Evolutionary conservation across 768 basidiomycete genomes (phyloP).

Genomic region (Agrocybe praecox): DNA sequence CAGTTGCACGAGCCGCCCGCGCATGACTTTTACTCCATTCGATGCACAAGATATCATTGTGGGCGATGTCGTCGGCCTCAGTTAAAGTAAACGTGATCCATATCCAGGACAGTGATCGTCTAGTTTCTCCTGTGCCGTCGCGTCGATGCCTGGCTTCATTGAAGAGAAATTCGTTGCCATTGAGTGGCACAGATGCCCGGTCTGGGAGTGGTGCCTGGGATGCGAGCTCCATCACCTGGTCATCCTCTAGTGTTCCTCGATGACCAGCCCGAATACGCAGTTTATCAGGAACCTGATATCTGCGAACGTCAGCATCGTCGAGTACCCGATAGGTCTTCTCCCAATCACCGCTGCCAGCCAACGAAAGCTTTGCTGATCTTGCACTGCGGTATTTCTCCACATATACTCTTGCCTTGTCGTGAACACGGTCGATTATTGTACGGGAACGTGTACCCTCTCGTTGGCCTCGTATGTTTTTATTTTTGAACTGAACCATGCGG

Average conservation of each 20-base stretch:
- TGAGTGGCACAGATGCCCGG: neutral
- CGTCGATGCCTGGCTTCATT: neutral
- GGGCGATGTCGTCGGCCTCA: neutral
- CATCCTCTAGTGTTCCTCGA: conserved; percentile 23
- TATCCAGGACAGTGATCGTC: conserved; percentile 26
- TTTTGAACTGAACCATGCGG: conserved; percentile 9
- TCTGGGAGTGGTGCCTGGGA: neutral
- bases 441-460: conserved; percentile 2
- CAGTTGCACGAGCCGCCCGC: conserved; percentile 11
- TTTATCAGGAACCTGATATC: conserved; percentile 13
- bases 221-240: too few relatives aligned
- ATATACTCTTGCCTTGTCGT: conserved; percentile 1
- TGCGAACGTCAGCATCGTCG: too few relatives aligned
- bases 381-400: conserved; percentile 10
- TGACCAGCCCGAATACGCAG: neutral
- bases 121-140: too few relatives aligned
- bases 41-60: neutral
- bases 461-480: conserved; percentile 5
- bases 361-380: conserved; percentile 6
- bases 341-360: conserved; percentile 12
- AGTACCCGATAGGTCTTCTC: conserved; percentile 11
- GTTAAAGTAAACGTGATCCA: conserved; percentile 1
- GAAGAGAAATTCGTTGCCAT: neutral
- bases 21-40: conserved; percentile 17
- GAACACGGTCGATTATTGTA: conserved; percentile 7